Evolutionary conservation across 2,329 filamentous ascomycete species (phyloP).

Genomic region (Dryadomyces sulphureus): DNA sequence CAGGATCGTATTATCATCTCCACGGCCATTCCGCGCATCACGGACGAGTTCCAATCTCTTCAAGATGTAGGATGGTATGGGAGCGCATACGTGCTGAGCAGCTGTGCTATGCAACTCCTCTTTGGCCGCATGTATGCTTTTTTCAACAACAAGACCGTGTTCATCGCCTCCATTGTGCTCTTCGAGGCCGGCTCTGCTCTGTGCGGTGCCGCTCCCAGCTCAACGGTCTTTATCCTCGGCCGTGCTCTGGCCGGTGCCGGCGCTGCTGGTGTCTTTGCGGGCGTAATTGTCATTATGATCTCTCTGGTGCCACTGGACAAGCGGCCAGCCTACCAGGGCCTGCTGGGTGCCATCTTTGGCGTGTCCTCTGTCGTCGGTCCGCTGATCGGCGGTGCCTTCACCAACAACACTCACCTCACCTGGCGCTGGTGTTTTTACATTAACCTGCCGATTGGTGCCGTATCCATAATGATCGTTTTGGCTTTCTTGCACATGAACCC

Average conservation of each 20-base stretch:
- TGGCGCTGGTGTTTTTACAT: constrained; percentile 36
- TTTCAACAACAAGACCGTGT: constrained; percentile 18
- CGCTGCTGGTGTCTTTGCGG: constrained; percentile 33
- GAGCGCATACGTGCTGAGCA: constrained; percentile 9
- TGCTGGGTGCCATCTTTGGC: constrained; percentile 11
- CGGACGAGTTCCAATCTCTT: constrained; percentile 11
- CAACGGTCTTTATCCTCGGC: constrained; percentile 37
- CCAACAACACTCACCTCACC: constrained; percentile 16
- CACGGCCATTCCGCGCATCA: constrained; percentile 5
- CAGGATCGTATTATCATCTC: background rate
- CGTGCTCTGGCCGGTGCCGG: constrained; percentile 39
- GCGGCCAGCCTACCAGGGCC: constrained; percentile 18
- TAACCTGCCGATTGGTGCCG: constrained; percentile 27
- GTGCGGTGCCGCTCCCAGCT: constrained; percentile 32
- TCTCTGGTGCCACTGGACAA: constrained; percentile 23
- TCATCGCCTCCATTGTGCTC: constrained; percentile 25
- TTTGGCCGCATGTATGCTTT: background rate
- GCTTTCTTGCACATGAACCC: constrained; percentile 19
- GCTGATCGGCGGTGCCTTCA: constrained; percentile 28
- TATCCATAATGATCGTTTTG: constrained; percentile 18
- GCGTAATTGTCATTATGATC: constrained; percentile 33
- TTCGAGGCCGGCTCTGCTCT: constrained; percentile 42
- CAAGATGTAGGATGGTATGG: constrained; percentile 12
- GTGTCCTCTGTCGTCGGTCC: constrained; percentile 25
- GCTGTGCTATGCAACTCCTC: constrained; percentile 1